Percentiles rank a stretch among this genome's conserved stretches.
Evolutionary conservation across 2,329 filamentous ascomycete species (phyloP).

Genomic region (Bipolaris gigantea): DNA sequence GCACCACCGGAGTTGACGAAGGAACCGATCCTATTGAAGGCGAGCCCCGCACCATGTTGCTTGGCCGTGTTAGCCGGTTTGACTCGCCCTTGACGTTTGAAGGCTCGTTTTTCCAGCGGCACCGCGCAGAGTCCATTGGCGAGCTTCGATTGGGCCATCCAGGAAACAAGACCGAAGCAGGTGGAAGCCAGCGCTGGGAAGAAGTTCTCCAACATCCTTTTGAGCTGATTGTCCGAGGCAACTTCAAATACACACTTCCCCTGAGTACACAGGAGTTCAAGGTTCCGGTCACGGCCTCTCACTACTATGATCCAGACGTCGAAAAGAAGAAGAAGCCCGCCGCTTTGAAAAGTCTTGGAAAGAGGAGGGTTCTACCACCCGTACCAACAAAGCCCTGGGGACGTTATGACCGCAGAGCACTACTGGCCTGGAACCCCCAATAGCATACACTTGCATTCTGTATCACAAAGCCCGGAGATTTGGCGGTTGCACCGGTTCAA

Average conservation of each 20-base stretch:
- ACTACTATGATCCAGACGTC: conserved; percentile 41
- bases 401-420: conserved; percentile 35
- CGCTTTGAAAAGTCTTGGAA: conserved; percentile 7
- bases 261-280: conserved; percentile 58
- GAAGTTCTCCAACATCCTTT: conserved; percentile 88
- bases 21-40: conserved; percentile 65
- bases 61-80: conserved; percentile 86
- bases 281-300: conserved; percentile 51
- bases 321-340: conserved; percentile 39
- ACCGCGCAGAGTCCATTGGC: conserved; percentile 72
- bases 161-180: conserved; percentile 82
- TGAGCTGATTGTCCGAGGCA: conserved; percentile 87
- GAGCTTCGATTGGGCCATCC: conserved; percentile 81
- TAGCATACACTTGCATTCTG: conserved; percentile 23
- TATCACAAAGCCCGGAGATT: conserved; percentile 23
- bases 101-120: conserved; percentile 80
- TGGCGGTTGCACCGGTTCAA: conserved; percentile 21
- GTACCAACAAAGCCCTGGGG: conserved; percentile 31
- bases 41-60: conserved; percentile 78
- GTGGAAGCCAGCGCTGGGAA: conserved; percentile 86
- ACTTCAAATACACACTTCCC: conserved; percentile 77
- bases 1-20: conserved; percentile 48
- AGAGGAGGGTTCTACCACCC: conserved; percentile 14
- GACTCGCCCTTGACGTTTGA: conserved; percentile 89
- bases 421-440: conserved; percentile 14